phyloP scores from a whole-genome alignment of 345 rosid genomes.

The Dovyalis caffra region DNA sequence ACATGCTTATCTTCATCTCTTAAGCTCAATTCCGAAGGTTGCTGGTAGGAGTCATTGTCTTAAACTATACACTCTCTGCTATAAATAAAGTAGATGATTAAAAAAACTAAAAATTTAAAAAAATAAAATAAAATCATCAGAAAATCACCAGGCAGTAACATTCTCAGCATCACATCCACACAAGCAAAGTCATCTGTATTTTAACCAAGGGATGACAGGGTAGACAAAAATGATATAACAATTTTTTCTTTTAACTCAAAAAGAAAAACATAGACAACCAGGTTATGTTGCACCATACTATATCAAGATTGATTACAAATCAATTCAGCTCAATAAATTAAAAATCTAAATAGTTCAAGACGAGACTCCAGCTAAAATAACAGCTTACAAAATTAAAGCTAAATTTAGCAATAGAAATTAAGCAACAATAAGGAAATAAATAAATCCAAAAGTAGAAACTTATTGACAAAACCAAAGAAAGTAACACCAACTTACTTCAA shows the following conservation, averaged over 20 bases:
- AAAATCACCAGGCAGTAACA: background rate
- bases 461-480: background rate
- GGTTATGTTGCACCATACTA: background rate
- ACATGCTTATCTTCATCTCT: slow-evolving; percentile 45
- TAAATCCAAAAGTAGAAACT: background rate
- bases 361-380: too few species aligned
- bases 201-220: background rate
- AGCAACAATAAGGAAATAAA: background rate
- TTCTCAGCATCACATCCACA: background rate
- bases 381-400: background rate
- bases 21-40: slow-evolving; percentile 31
- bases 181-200: background rate
- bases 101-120: slow-evolving; percentile 1
- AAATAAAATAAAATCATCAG: background rate
- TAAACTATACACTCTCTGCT: slow-evolving; percentile 31
- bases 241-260: too few species aligned
- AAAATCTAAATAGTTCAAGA: too few species aligned
- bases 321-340: background rate
- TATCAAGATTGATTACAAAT: background rate
- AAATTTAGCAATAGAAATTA: background rate
- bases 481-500: slow-evolving; percentile 32
- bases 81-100: slow-evolving; percentile 26
- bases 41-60: slow-evolving; percentile 30
- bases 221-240: background rate
- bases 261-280: background rate